These are phyloP conservation scores for Boletus barrowsii DNA, from an alignment of 768 basidiomycete genomes.

Conservation along the genomic window DNA sequence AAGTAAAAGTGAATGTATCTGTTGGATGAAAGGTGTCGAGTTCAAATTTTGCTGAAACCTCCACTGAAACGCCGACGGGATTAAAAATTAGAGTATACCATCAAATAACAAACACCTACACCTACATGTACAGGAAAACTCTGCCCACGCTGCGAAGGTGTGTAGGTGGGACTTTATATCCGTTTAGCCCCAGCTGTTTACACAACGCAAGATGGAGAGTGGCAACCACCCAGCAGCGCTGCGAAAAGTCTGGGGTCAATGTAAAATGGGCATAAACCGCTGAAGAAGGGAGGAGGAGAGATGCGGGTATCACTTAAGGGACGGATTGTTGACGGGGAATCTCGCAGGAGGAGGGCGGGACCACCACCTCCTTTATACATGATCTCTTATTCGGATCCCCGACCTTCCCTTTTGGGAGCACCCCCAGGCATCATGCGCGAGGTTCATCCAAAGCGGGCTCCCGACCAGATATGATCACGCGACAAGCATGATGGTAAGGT, in stretches of 20 bases:
- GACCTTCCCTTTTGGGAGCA: conserved; percentile 4
- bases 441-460: conserved; percentile 3
- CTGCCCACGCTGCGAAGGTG: conserved; percentile 6
- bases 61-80: not conserved
- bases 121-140: conserved; percentile 3
- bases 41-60: not conserved
- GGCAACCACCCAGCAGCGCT: not conserved
- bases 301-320: not conserved
- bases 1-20: conserved; percentile 2
- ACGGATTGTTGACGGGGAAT: conserved; percentile 1
- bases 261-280: not conserved
- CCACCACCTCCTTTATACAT: conserved; percentile 13
- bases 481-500: not conserved
- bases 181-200: not conserved
- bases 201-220: conserved; percentile 6
- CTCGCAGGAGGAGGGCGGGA: not conserved
- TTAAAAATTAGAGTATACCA: too few species aligned
- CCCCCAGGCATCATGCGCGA: not conserved
- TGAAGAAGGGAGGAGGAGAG: not conserved
- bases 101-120: not conserved
- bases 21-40: not conserved
- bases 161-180: conserved; percentile 2
- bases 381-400: conserved; percentile 10
- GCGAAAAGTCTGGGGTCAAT: not conserved
- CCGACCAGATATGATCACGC: not conserved